Conservation (phyloP, 1,284 basidiomycete genomes). For the Cutaneotrichosporon cyanovorans region DNA sequence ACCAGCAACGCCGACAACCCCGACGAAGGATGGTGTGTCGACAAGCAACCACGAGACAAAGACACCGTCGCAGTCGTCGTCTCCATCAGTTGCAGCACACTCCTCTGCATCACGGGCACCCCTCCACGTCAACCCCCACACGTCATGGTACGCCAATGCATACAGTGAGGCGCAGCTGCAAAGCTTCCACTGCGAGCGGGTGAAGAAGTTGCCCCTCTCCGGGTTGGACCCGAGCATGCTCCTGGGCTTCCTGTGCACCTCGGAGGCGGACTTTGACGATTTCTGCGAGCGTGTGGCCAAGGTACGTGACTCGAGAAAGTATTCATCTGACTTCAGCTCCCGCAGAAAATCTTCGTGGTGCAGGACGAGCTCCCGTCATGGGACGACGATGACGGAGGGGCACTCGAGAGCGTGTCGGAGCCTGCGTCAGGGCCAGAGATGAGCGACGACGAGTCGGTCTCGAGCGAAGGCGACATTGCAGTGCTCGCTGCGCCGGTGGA, state of each 20-base stretch:
- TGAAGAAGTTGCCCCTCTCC: conserved; percentile 84
- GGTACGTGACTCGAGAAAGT: conserved; percentile 49
- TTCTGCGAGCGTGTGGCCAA: conserved; percentile 62
- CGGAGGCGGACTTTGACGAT: conserved; percentile 77
- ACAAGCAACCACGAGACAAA: not conserved
- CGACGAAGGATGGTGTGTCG: too few species aligned
- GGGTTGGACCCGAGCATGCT: conserved; percentile 97
- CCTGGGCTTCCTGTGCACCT: conserved; percentile 77
- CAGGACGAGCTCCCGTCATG: conserved; percentile 78
- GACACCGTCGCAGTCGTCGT: not conserved
- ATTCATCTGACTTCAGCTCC: conserved; percentile 49
- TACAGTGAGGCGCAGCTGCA: conserved; percentile 61
- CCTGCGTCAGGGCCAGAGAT: conserved; percentile 37
- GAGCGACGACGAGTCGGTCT: conserved; percentile 8
- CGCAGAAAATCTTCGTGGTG: conserved; percentile 69
- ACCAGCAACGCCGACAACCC: conserved; percentile 3
- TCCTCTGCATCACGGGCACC: conserved; percentile 3
- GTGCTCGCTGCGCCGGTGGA: not conserved
- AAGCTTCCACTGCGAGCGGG: conserved; percentile 89
- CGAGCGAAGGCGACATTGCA: conserved; percentile 1
- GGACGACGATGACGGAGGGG: conserved; percentile 65
- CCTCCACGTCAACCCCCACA: conserved; percentile 31
- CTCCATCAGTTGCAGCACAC: not conserved
- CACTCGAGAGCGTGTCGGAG: conserved; percentile 70
- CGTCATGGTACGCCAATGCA: conserved; percentile 57